Percentiles rank a stretch among this genome's conserved stretches.
These are phyloP conservation scores for Calonectria pseudoturangicola DNA, from an alignment of 2,329 filamentous ascomycete species.

Conservation along the genomic window DNA sequence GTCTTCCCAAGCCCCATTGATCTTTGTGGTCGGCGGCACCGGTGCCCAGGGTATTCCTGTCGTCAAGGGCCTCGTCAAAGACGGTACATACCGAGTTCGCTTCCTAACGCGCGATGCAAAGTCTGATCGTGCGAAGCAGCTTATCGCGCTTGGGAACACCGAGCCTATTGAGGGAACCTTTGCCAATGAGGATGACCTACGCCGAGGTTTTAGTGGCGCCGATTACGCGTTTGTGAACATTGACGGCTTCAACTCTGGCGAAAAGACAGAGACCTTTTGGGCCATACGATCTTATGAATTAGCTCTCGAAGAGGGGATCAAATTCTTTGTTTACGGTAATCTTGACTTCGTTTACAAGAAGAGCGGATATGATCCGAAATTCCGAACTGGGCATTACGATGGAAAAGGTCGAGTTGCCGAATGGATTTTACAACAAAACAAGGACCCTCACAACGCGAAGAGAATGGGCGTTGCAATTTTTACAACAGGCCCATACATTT, in stretches of 20 bases:
- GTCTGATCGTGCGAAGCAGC: neutral
- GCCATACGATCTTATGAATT: constrained; percentile 32
- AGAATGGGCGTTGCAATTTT: constrained; percentile 32
- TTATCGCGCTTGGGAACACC: neutral
- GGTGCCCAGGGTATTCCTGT: constrained; percentile 42
- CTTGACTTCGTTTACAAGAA: constrained; percentile 70
- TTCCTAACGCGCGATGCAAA: constrained; percentile 36
- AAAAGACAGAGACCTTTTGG: constrained; percentile 44
- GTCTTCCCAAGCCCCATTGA: constrained; percentile 18
- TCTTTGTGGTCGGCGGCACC: constrained; percentile 37
- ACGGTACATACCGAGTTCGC: constrained; percentile 30
- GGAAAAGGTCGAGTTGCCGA: constrained; percentile 66
- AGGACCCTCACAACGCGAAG: constrained; percentile 5
- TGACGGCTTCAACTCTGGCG: constrained; percentile 37
- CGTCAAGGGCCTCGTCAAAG: constrained; percentile 27
- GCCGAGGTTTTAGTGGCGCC: constrained; percentile 20
- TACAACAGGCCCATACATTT: constrained; percentile 40
- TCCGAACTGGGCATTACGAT: constrained; percentile 69
- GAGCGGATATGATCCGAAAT: constrained; percentile 66
- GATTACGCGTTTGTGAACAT: constrained; percentile 42
- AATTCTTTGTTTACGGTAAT: constrained; percentile 68
- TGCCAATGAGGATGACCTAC: constrained; percentile 29
- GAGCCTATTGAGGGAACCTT: constrained; percentile 34
- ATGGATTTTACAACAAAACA: constrained; percentile 64
- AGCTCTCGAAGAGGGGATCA: constrained; percentile 46